Evolutionary conservation across 495 filamentous ascomycete genomes (phyloP).

Genomic region (Hamigera avellanea): DNA sequence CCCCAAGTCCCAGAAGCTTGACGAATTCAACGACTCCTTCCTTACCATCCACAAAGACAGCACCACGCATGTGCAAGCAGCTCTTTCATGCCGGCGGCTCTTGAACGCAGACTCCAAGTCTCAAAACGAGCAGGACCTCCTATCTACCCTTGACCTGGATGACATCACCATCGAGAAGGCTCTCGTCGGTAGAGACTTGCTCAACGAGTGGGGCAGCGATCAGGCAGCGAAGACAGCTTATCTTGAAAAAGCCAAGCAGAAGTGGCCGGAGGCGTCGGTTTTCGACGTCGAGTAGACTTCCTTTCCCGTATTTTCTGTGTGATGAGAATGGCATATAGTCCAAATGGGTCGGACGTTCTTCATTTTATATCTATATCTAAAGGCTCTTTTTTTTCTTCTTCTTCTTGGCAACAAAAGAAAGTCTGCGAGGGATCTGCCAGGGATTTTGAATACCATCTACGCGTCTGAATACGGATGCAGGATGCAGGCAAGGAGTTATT

Average conservation of each 20-base stretch:
- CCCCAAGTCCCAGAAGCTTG: slow-evolving; percentile 42
- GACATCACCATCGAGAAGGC: slow-evolving; percentile 50
- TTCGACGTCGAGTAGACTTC: slow-evolving; percentile 33
- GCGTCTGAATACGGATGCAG: too few relatives aligned
- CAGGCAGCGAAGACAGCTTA: slow-evolving; percentile 41
- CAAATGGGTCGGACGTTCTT: too few relatives aligned
- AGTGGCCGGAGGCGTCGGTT: slow-evolving; percentile 60
- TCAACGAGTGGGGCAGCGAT: slow-evolving; percentile 50
- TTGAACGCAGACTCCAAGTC: slow-evolving; percentile 45
- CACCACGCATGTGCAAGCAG: slow-evolving; percentile 49
- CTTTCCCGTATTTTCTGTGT: neutral
- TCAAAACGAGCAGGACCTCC: slow-evolving; percentile 48
- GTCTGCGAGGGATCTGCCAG: neutral
- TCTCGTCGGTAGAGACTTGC: slow-evolving; percentile 40
- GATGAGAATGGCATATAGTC: too few relatives aligned
- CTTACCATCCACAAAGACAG: slow-evolving; percentile 50
- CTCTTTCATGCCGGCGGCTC: slow-evolving; percentile 45
- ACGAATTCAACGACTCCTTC: slow-evolving; percentile 59
- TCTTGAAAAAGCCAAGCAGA: slow-evolving; percentile 47
- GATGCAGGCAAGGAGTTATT: too few relatives aligned
- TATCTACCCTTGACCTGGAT: slow-evolving; percentile 41
- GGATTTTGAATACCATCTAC: too few relatives aligned
- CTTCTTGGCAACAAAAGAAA: neutral
- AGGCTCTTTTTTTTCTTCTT: too few relatives aligned
- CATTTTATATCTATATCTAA: too few relatives aligned